Base-by-base conservation (phyloP, 2,329 filamentous ascomycete species). In the Penicillium sp. region DNA sequence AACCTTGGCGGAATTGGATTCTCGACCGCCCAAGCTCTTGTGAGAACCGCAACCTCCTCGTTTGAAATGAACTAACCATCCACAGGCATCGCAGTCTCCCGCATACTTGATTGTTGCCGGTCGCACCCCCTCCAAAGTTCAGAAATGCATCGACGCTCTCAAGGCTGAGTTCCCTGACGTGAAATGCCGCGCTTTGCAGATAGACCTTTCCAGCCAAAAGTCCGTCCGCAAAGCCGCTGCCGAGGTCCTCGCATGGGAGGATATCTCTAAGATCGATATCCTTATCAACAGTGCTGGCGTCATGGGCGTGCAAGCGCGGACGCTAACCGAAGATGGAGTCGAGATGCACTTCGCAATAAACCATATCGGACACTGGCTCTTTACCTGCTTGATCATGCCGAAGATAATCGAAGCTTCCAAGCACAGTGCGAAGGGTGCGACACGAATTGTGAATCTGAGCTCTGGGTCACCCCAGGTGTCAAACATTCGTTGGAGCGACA, bases 341-440 rank as follows among this genome's bases (percentile, higher is more conserved):
- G 74, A 79, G 58, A 60, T 65, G 33, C 71, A 71, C 43, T 72
- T 75, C 52, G 65, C 63, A 19, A 72, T 66, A 29, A 78, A 74
- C 59, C 68, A 75, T 54, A 57, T 76, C 13, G 65, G 69, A 24
- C 59, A 71, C 54, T 68, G 70, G 53, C 57, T 70, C n/a, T 63
- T 75, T 19, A 45, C 49, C 14, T 52, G 49, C 19, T 26, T 45
- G 11, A 43, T 53, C 44, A 56, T 56, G 54, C 45, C 54, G 4
- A 56, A 56, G 37, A n/a, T 56, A 6, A 49, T 74, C 69, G 42
- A 69, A 70, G 49, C 63, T 70, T 27, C 61, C 73, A 33, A 58
- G 39, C 9, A 49, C 31, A 26, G 29, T 54, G 4, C 54, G 63
- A 48, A 37, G 33, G 55, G 58, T 13, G 49, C 49, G 13, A 53